Base-by-base conservation (phyloP, 2,329 filamentous ascomycete genomes). In the Fusarium verrucosum region DNA sequence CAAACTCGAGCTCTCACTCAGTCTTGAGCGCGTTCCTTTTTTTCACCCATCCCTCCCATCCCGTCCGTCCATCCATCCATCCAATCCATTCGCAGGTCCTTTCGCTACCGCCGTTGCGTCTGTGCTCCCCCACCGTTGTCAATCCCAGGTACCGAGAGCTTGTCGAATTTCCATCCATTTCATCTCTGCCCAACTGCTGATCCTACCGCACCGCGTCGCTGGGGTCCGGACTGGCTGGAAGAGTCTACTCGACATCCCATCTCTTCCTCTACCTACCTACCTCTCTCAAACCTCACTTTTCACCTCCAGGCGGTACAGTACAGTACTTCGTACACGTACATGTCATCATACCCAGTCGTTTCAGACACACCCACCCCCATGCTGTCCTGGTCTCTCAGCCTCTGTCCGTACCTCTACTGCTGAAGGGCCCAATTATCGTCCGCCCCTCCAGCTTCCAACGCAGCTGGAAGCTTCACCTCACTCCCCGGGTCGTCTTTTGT, bases 281-380 rank as follows among this genome's bases (percentile, higher is more conserved):
- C 57, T 66, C 62, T 65, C 59, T 55, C 66, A 69, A 62, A 63
- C 56, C 35, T 68, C 58, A 59, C 59, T 58, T 64, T 54, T 64
- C 44, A 38, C 44, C 55, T 41, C 22, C 26, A 36, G 30, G 30
- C 43, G 33, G 45, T 49, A 49, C 64, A 56, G 70, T 69, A 68
- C 61, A 57, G 70, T 68, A 69, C 69, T 69, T 57, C 53, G 53
- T 57, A 57, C 51, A 70, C 66, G 52, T 71, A 68, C 59, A 70
- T 71, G 66, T 60, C 71, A 72, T 71, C 70, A 50, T 72, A 70
- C 68, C 70, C 57, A 70, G 67, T 72, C 60, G 61, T 71, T 72
- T 70, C 58, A 70, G 70, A 69, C 70, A 70, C 69, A 56, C 70
- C 72, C 69, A 66, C 69, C 70, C 72, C 72, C 72, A 73, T 73